Evolutionary conservation across 768 basidiomycete species (phyloP), one percentile per base, ranked within the genome.

Genomic region (Rhizopogon vinicolor): DNA sequence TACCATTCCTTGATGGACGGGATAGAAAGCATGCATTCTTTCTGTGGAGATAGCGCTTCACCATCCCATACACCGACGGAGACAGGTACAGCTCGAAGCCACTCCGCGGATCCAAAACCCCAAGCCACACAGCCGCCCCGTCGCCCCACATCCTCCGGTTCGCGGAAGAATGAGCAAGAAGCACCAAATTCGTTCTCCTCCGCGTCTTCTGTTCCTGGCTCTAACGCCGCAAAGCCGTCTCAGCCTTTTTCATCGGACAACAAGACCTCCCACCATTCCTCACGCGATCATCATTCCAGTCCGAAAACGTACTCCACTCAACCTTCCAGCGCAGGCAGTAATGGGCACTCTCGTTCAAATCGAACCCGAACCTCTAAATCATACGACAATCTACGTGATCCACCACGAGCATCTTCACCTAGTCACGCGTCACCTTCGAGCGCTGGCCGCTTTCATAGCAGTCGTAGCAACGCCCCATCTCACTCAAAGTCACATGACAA

Each of bases 1-100:
- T 86, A 86, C 72, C 78, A 78, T 52, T 69, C 75, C 29, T 66
- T 85, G 48, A 75, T 78, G 63, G 75, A 77, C 57, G 75, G 77
- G 52, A 68, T 62, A 62, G 69, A 72, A 53, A 71, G 65, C 40
- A 57, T 62, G 22, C 65, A 62, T 59, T 63, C 67, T 22, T 60
- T 62, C 44, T 63, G 69, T 41, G 43, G 62, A 50, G 68, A 70
- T 46, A 56, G 65, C 35, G 61, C 68, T 12, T 63, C 67, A 28
- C 53, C 66, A 55, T 59, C 65, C 49, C 62, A 50, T 53, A 37
- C 52, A 44, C 58, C 63, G 49, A 43, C 58, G 28, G 55, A 58
- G 45, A 60, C 53, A 54, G 62, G 61, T 13, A 46, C 66, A 60
- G 39, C 63, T 58, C 62, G 22, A 58, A 44, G 29, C 43, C 22